Conservation (phyloP, 345 rosid species). For the Sisymbrium altissimum region DNA sequence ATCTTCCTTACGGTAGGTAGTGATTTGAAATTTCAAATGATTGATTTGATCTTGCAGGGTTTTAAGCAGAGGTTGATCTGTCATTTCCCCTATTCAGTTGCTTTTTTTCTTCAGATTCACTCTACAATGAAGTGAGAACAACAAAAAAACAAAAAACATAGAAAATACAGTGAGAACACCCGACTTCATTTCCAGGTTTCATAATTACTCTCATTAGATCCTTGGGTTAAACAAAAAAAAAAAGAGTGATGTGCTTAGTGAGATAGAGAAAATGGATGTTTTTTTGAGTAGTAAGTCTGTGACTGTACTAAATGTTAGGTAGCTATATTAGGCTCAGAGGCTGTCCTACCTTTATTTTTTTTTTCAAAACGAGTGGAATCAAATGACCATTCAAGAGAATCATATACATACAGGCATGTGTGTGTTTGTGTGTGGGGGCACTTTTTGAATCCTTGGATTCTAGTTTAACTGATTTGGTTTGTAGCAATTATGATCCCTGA, state of each 20-base stretch:
- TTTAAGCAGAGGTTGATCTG: slow-evolving; percentile 14
- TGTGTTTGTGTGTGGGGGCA: slow-evolving; percentile 19
- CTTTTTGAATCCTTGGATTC: slow-evolving; percentile 18
- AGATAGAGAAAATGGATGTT: not conserved
- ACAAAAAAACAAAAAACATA: not conserved
- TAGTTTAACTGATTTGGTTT: slow-evolving; percentile 31
- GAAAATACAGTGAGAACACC: not conserved
- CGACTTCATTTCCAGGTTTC: not conserved
- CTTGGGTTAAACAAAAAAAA: not conserved
- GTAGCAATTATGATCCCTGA: slow-evolving; percentile 22
- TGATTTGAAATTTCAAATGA: slow-evolving; percentile 11
- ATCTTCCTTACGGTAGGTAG: not conserved
- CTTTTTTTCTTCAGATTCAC: slow-evolving; percentile 25
- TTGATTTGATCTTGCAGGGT: slow-evolving; percentile 18
- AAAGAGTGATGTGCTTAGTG: not conserved
- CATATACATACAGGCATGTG: slow-evolving; percentile 22
- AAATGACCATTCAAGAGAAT: slow-evolving; percentile 19
- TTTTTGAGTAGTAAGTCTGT: slow-evolving; percentile 1
- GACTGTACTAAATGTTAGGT: slow-evolving; percentile 29
- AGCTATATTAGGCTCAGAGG: slow-evolving; percentile 16
- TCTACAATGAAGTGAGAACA: slow-evolving; percentile 26
- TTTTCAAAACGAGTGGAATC: slow-evolving; percentile 10
- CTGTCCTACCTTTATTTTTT: not conserved
- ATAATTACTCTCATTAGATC: not conserved
- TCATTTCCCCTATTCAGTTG: slow-evolving; percentile 11